A percentile compares a stretch with the other conserved stretches of the same genome.
These are phyloP conservation scores for Shiraia sp. DNA, from an alignment of 2,329 filamentous ascomycete species.

Conservation along the genomic window DNA sequence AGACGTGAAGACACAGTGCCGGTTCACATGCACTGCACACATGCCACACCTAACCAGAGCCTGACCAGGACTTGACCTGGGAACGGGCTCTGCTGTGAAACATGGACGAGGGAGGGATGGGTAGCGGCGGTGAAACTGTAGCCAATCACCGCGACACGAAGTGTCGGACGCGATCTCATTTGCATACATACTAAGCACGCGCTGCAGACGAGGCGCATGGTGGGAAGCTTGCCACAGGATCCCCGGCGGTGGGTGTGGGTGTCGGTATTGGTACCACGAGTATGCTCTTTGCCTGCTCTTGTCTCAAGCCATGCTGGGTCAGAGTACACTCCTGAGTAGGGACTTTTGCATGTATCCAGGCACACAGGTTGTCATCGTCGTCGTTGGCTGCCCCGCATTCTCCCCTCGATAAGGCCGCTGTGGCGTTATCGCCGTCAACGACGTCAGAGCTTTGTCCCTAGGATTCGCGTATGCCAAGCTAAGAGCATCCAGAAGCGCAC, in stretches of 20 bases:
- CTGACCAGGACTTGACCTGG: background rate
- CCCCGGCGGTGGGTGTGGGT: too few species aligned
- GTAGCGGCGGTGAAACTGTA: slow-evolving; percentile 24
- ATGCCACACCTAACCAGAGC: background rate
- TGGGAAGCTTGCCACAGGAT: slow-evolving; percentile 1
- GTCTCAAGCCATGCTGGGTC: too few species aligned
- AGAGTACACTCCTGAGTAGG: too few species aligned
- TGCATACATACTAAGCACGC: slow-evolving; percentile 8
- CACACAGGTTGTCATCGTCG: background rate
- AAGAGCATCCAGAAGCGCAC: slow-evolving; percentile 6
- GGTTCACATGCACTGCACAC: background rate
- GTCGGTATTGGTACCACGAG: too few species aligned
- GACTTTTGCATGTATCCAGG: too few species aligned
- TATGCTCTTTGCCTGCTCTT: too few species aligned
- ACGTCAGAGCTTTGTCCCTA: slow-evolving; percentile 28
- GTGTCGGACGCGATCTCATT: slow-evolving; percentile 26
- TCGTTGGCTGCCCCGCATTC: too few species aligned
- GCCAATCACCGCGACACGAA: slow-evolving; percentile 34
- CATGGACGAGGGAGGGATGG: slow-evolving; percentile 20
- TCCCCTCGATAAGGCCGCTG: too few species aligned
- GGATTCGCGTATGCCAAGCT: slow-evolving; percentile 1
- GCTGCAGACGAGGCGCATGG: slow-evolving; percentile 22
- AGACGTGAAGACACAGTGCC: too few species aligned
- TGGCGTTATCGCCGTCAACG: slow-evolving; percentile 25
- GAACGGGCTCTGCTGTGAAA: slow-evolving; percentile 11